Percentiles rank a stretch among this genome's conserved stretches.
Evolutionary conservation across 768 basidiomycete species (phyloP).

Genomic region (Mrakia blollopis): DNA sequence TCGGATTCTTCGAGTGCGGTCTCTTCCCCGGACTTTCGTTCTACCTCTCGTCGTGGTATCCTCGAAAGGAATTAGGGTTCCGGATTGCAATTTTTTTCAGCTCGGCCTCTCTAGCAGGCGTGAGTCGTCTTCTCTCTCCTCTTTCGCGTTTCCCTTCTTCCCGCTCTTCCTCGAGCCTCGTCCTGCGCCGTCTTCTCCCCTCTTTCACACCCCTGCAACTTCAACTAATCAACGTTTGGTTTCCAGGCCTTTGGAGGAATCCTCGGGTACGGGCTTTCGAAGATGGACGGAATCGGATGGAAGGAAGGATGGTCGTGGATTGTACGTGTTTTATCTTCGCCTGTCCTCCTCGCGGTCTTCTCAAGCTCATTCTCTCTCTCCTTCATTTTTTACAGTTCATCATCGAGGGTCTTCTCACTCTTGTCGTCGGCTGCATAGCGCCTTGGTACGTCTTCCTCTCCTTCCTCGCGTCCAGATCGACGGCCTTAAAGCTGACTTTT

Average conservation of each 20-base stretch:
- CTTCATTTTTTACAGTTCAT: slow-evolving; percentile 35
- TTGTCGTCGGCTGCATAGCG: slow-evolving; percentile 47
- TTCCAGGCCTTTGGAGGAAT: slow-evolving; percentile 48
- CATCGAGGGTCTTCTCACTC: slow-evolving; percentile 47
- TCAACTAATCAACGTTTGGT: no score
- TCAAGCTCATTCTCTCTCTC: slow-evolving; percentile 45
- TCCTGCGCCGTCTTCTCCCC: no score
- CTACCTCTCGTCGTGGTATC: slow-evolving; percentile 23
- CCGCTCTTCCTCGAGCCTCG: no score
- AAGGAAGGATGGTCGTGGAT: slow-evolving; percentile 64
- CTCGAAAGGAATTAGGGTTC: slow-evolving; percentile 55
- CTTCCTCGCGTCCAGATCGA: no score
- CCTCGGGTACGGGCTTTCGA: slow-evolving; percentile 58
- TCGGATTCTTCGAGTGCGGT: slow-evolving; percentile 28
- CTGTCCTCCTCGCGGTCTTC: no score
- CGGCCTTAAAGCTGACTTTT: no score
- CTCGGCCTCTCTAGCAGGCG: slow-evolving; percentile 59
- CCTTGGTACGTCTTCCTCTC: slow-evolving; percentile 43
- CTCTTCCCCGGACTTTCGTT: slow-evolving; percentile 25
- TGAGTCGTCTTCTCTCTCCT: no score
- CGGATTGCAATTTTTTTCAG: slow-evolving; percentile 67
- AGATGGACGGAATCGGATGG: slow-evolving; percentile 57
- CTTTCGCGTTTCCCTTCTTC: no score
- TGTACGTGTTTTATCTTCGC: slow-evolving; percentile 21
- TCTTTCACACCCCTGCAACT: no score